Evolutionary conservation across 2,329 filamentous ascomycete genomes (phyloP).

Genomic region (Stemphylium lycopersici): DNA sequence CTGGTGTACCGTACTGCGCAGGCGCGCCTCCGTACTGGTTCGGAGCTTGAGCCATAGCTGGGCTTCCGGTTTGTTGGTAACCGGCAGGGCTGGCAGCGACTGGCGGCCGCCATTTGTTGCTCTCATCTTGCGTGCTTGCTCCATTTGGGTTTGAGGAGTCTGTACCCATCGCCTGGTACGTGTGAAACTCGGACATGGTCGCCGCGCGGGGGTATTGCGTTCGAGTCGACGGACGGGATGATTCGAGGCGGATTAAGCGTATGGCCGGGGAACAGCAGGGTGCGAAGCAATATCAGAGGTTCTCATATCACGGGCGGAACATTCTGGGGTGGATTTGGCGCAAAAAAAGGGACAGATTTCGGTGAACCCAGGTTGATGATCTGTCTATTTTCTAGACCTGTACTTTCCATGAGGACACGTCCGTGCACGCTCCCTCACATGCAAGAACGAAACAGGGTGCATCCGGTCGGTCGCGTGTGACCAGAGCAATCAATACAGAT

Average conservation of each 20-base stretch:
- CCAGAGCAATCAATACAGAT: neutral
- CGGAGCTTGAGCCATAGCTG: slow-evolving; percentile 33
- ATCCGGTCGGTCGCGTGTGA: slow-evolving; percentile 12
- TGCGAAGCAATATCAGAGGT: slow-evolving; percentile 17
- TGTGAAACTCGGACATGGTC: slow-evolving; percentile 46
- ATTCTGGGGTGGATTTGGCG: slow-evolving; percentile 13
- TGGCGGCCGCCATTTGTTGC: slow-evolving; percentile 47
- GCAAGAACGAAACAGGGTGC: slow-evolving; percentile 22
- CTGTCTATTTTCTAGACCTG: slow-evolving; percentile 35
- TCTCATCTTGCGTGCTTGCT: slow-evolving; percentile 35
- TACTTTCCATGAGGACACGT: slow-evolving; percentile 26
- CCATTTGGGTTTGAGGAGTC: slow-evolving; percentile 39
- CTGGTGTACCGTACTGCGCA: slow-evolving; percentile 33
- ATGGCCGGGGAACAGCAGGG: slow-evolving; percentile 15
- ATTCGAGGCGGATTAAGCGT: slow-evolving; percentile 23
- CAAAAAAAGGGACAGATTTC: slow-evolving; percentile 15
- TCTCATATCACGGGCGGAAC: slow-evolving; percentile 32
- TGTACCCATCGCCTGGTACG: slow-evolving; percentile 46
- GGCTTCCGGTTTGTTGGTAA: slow-evolving; percentile 52
- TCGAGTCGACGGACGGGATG: slow-evolving; percentile 18
- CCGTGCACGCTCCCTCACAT: slow-evolving; percentile 27
- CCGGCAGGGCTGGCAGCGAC: slow-evolving; percentile 53
- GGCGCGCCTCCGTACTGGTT: slow-evolving; percentile 42
- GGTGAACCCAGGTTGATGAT: slow-evolving; percentile 36
- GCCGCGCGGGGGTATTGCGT: slow-evolving; percentile 32